phyloP scores from a whole-genome alignment of 2,329 filamentous ascomycete species.

The Beauveria australis region DNA sequence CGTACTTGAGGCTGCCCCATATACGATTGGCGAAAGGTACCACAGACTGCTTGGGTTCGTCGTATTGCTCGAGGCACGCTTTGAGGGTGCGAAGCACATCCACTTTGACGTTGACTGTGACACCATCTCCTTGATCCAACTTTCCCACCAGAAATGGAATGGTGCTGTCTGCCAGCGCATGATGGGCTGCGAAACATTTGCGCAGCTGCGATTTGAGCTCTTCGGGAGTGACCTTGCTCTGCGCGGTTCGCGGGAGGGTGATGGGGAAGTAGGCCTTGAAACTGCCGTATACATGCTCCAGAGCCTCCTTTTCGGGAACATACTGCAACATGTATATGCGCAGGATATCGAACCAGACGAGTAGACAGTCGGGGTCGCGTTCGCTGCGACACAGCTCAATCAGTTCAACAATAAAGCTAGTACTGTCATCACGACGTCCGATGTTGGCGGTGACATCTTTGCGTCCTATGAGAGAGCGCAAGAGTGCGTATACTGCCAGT shows the following conservation, averaged over 20 bases:
- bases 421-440: conserved; percentile 33
- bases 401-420: conserved; percentile 40
- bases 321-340: conserved; percentile 37
- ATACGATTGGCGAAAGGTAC: conserved; percentile 41
- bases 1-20: conserved; percentile 55
- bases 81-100: conserved; percentile 49
- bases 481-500: conserved; percentile 42
- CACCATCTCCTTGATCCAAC: conserved; percentile 49
- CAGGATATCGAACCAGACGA: conserved; percentile 48
- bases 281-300: conserved; percentile 42
- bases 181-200: conserved; percentile 44
- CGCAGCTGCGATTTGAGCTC: conserved; percentile 46
- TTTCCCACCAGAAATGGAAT: conserved; percentile 49
- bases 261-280: conserved; percentile 57
- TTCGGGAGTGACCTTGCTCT: conserved; percentile 46
- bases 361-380: conserved; percentile 48
- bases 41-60: conserved; percentile 36
- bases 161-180: conserved; percentile 35
- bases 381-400: conserved; percentile 45
- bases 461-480: conserved; percentile 36
- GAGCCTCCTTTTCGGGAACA: conserved; percentile 35
- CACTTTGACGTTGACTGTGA: conserved; percentile 51
- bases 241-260: conserved; percentile 42
- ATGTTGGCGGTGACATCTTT: conserved; percentile 35
- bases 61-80: conserved; percentile 43